phyloP scores from a whole-genome alignment of 2,329 filamentous ascomycete genomes.

The Talaromyces rugulosus region DNA sequence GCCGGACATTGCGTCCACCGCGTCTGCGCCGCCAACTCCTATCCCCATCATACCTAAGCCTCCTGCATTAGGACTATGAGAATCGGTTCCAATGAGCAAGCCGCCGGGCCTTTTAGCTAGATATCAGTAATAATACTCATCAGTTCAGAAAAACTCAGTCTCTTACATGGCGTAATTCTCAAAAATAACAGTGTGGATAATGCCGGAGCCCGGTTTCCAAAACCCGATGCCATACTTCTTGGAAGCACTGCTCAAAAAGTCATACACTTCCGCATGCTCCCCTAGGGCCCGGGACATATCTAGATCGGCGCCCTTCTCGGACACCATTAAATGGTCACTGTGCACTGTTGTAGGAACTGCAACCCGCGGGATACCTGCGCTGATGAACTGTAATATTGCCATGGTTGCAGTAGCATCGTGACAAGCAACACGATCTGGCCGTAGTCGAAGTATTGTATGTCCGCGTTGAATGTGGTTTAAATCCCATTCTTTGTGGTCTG shows the following conservation, averaged over 20 bases:
- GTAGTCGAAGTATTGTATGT: slow-evolving; percentile 89
- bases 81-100: slow-evolving; percentile 95
- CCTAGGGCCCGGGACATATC: slow-evolving; percentile 84
- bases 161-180: slow-evolving; percentile 88
- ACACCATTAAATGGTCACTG: slow-evolving; percentile 99
- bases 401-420: slow-evolving; percentile 99
- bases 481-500: slow-evolving; percentile 76
- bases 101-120: slow-evolving; percentile 65
- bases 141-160: too few relatives aligned
- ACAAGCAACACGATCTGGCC: slow-evolving; percentile 95
- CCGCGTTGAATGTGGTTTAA: slow-evolving; percentile 70
- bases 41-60: slow-evolving; percentile 92
- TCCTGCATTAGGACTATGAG: slow-evolving; percentile 93
- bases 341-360: slow-evolving; percentile 94
- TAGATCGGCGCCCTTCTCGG: slow-evolving; percentile 85
- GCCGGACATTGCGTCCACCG: slow-evolving; percentile 96
- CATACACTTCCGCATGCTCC: slow-evolving; percentile 99
- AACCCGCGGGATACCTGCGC: slow-evolving; percentile 89
- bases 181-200: slow-evolving; percentile 97
- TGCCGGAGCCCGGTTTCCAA: slow-evolving; percentile 97
- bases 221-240: slow-evolving; percentile 99
- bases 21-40: slow-evolving; percentile 96
- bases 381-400: slow-evolving; percentile 99
- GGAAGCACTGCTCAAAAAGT: slow-evolving; percentile 88
- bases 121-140: neutral